phyloP scores from a whole-genome alignment of 2,329 filamentous ascomycete genomes.

The Colletotrichum godetiae region DNA sequence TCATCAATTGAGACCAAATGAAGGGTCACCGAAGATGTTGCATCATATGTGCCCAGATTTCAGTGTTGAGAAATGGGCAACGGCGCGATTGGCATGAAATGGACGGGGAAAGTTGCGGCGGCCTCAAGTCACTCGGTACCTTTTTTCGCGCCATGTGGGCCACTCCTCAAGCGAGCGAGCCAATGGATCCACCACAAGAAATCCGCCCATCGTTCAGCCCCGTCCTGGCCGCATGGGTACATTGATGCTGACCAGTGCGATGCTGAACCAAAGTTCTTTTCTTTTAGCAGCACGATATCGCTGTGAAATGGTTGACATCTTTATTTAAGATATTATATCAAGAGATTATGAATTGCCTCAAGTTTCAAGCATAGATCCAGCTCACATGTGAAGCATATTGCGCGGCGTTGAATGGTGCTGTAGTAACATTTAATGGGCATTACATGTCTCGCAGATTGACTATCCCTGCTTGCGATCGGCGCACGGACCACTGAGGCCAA shows the following conservation, averaged over 20 bases:
- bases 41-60: constrained; percentile 13
- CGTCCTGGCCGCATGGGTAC: not conserved
- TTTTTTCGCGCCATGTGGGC: constrained; percentile 8
- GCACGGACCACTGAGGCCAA: constrained; percentile 37
- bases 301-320: too few species aligned
- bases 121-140: constrained; percentile 28
- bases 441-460: not conserved
- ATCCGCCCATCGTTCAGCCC: constrained; percentile 30
- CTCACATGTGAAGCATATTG: not conserved
- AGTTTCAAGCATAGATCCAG: not conserved
- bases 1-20: not conserved
- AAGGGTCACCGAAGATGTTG: not conserved
- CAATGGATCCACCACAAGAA: not conserved
- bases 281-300: not conserved
- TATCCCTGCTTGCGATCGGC: not conserved
- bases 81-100: constrained; percentile 5
- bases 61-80: constrained; percentile 8
- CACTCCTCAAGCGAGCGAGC: not conserved
- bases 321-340: too few species aligned
- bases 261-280: not conserved
- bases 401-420: not conserved
- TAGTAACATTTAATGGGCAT: constrained; percentile 23
- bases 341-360: rapidly evolving
- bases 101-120: constrained; percentile 21
- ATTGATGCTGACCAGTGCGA: not conserved